Evolutionary conservation across 2,329 filamentous ascomycete species (phyloP).

Genomic region (Neurospora crassa): DNA sequence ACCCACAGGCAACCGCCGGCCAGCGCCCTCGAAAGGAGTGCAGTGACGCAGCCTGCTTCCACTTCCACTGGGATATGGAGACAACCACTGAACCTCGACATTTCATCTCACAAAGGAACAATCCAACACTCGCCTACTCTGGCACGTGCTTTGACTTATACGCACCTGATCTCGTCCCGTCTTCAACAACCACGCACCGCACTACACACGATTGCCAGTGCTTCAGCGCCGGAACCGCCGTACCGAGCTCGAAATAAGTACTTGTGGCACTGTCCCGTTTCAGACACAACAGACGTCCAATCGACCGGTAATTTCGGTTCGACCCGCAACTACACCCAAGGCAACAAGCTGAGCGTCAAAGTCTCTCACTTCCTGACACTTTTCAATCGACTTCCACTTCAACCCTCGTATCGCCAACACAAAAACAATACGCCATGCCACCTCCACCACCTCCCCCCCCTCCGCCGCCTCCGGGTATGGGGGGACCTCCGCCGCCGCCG

Average conservation of each 20-base stretch:
- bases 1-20: not conserved
- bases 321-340: not conserved
- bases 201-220: not conserved
- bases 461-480: constrained; percentile 43
- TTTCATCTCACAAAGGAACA: not conserved
- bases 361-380: not conserved
- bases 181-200: not conserved
- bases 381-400: not conserved
- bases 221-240: not conserved
- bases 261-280: not conserved
- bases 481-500: constrained; percentile 50
- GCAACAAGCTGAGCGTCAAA: not conserved
- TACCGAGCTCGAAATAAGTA: not conserved
- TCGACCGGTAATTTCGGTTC: not conserved
- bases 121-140: not conserved
- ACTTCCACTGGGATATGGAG: not conserved
- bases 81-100: not conserved
- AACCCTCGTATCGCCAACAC: not conserved
- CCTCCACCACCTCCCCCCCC: constrained; percentile 64
- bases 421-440: constrained; percentile 24
- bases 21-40: not conserved
- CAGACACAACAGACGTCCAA: not conserved
- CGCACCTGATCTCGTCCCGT: not conserved
- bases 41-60: not conserved
- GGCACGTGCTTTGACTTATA: not conserved